Evolutionary conservation across 176 grass and related monocot genomes (phyloP), one percentile per base, ranked within the genome.

Genomic region (Avena sativa): DNA sequence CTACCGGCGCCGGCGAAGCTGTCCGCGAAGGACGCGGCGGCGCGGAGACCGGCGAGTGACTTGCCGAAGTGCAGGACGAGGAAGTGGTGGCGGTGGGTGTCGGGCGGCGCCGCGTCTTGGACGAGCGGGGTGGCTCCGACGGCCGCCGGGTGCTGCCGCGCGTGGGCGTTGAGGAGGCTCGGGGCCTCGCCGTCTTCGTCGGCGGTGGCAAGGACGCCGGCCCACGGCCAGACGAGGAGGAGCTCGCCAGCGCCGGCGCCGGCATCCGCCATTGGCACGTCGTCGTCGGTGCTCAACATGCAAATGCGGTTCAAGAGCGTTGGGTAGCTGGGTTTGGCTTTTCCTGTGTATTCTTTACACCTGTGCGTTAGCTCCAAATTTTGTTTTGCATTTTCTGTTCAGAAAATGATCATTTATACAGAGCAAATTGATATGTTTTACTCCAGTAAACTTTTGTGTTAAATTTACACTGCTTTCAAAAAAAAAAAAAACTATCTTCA

Each of bases 21-120:
- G 38, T 1, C 0, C 6, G 12, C 17, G 3, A 89, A 26, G 1
- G 83, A 69, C 36, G 75, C 76, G 50, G 78, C 70, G 67, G 67
- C 25, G 19, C 50, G 50, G 70, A 89, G 70, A 19, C 70, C 78
- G 2, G 36, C 1, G 83, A 71, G 62, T 6, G 60, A 68, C 83
- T 89, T 76, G 70, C 83, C 78, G 50, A 89, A 89, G 70, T 89
- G 83, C 50, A 89, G 60, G 69, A 89, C 59, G 77, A 90, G 16
- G 74, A 87, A 83, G 57, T 64, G 75, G 12, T 36, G 25, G 3
- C 1, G 44, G 17, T 76, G 14, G 79, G 43, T 80, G 16, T 10
- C 20, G 17, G 64, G 9, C 5, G 56, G 19, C 5, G 47, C 12
- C 55, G 28, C 48, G 51, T 90, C 89, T 47, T 38, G 46, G 80